A percentile compares a stretch with the other conserved stretches of the same genome.
These are phyloP conservation scores for Phaeotremella skinneri DNA, from an alignment of 768 basidiomycete genomes.

Conservation along the genomic window DNA sequence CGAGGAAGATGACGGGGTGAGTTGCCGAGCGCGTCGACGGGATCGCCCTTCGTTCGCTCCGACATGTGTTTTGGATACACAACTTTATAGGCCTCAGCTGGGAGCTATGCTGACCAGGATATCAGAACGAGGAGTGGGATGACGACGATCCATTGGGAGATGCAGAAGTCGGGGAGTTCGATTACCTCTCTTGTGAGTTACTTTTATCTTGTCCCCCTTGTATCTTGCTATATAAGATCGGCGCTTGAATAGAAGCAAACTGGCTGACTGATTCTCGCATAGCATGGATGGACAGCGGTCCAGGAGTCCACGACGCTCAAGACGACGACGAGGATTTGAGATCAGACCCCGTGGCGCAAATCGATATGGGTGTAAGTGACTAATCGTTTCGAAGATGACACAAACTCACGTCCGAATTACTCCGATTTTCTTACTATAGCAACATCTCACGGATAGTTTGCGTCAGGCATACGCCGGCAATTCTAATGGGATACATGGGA, in stretches of 20 bases:
- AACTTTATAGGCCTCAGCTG: no score
- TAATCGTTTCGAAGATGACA: not conserved
- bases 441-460: conserved; percentile 47
- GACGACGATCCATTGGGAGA: conserved; percentile 72
- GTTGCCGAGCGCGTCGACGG: not conserved
- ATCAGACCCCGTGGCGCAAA: conserved; percentile 78
- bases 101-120: conserved; percentile 9
- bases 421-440: conserved; percentile 25
- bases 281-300: conserved; percentile 62
- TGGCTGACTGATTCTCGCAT: conserved; percentile 6
- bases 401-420: not conserved
- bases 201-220: not conserved
- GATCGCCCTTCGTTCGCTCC: not conserved
- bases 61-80: not conserved
- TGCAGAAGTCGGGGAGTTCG: conserved; percentile 66
- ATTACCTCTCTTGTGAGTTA: conserved; percentile 64
- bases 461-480: conserved; percentile 49
- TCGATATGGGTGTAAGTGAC: conserved; percentile 68
- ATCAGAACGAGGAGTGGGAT: conserved; percentile 82
- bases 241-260: not conserved
- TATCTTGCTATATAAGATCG: not conserved
- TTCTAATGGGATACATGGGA: conserved; percentile 43
- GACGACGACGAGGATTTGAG: conserved; percentile 83
- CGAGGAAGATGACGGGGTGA: conserved; percentile 54
- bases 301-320: conserved; percentile 67